Percentiles rank a stretch among this genome's conserved stretches.
phyloP scores from a whole-genome alignment of 2,329 filamentous ascomycete species.

The Dactylellina haptotyla region DNA sequence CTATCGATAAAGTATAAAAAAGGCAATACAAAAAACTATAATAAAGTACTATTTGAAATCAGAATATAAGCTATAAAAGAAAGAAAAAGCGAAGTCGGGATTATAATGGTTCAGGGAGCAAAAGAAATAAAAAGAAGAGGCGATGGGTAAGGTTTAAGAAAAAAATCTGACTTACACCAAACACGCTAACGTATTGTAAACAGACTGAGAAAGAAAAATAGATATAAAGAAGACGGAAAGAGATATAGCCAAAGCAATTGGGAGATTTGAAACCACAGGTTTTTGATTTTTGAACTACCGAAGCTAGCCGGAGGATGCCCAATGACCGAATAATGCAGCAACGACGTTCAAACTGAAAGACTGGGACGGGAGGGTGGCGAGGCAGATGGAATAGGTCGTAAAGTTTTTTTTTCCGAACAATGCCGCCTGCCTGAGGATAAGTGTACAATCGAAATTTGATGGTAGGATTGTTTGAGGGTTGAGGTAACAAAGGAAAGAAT shows the following conservation, averaged over 20 bases:
- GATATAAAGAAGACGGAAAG: slow-evolving; percentile 7
- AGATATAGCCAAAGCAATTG: slow-evolving; percentile 28
- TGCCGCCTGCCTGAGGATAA: slow-evolving; percentile 18
- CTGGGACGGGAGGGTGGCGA: not conserved
- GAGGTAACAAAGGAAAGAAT: slow-evolving; percentile 48
- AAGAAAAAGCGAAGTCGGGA: slow-evolving; percentile 19
- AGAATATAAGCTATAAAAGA: slow-evolving; percentile 6
- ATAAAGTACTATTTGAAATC: slow-evolving; percentile 54
- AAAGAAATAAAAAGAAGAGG: not conserved
- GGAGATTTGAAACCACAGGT: slow-evolving; percentile 30
- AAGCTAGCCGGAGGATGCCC: slow-evolving; percentile 40
- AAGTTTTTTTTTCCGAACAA: slow-evolving; percentile 1
- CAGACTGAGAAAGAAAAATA: slow-evolving; percentile 13
- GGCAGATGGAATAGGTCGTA: slow-evolving; percentile 12
- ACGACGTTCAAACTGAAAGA: slow-evolving; percentile 26
- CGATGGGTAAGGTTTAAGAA: slow-evolving; percentile 41
- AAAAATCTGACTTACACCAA: slow-evolving; percentile 37
- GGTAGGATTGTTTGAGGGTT: slow-evolving; percentile 1
- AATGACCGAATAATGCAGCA: slow-evolving; percentile 34
- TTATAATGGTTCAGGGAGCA: slow-evolving; percentile 42
- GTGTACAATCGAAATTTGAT: slow-evolving; percentile 37
- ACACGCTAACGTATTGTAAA: slow-evolving; percentile 45
- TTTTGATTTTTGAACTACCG: slow-evolving; percentile 34
- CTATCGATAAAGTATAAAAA: slow-evolving; percentile 40
- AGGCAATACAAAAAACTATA: slow-evolving; percentile 55